Evolutionary conservation across 805 yeast species (phyloP).

Genomic region (Middelhovenomyces tepae): DNA sequence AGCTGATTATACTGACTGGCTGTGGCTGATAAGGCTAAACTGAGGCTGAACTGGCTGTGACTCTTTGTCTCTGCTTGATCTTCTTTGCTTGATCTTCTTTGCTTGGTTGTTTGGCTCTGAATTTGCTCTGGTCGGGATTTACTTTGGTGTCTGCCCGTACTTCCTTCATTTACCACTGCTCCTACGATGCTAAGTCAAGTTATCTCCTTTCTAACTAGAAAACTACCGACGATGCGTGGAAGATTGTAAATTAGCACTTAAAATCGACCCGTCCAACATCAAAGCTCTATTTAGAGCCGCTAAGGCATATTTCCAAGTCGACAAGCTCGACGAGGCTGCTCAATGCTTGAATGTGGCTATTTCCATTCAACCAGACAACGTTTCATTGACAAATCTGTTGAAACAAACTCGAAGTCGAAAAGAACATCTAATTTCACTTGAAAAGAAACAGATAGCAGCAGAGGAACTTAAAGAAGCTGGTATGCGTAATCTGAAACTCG

Average conservation of each 20-base stretch:
- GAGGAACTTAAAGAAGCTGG: conserved; percentile 21
- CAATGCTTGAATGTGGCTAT: conserved; percentile 60
- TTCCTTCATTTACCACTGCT: no score
- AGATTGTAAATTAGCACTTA: conserved; percentile 69
- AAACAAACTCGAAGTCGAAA: conserved; percentile 34
- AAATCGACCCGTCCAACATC: conserved; percentile 55
- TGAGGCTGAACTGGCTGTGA: no score
- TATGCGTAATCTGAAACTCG: conserved; percentile 40
- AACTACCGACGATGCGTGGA: conserved; percentile 81
- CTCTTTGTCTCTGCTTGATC: no score
- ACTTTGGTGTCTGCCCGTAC: no score
- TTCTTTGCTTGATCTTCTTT: no score
- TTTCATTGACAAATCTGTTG: conserved; percentile 42
- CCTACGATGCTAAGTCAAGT: no score
- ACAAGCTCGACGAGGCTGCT: conserved; percentile 61
- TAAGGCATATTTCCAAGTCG: conserved; percentile 64
- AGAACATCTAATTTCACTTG: conserved; percentile 19
- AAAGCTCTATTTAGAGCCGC: conserved; percentile 86
- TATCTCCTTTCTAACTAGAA: no score
- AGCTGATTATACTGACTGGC: no score
- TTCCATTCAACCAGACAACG: conserved; percentile 49
- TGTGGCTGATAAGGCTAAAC: no score
- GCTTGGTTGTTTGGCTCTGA: no score
- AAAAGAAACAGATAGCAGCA: conserved; percentile 25
- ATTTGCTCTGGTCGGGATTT: no score